phyloP scores from a whole-genome alignment of 768 basidiomycete genomes.

The Psilocybe tampanensis region DNA sequence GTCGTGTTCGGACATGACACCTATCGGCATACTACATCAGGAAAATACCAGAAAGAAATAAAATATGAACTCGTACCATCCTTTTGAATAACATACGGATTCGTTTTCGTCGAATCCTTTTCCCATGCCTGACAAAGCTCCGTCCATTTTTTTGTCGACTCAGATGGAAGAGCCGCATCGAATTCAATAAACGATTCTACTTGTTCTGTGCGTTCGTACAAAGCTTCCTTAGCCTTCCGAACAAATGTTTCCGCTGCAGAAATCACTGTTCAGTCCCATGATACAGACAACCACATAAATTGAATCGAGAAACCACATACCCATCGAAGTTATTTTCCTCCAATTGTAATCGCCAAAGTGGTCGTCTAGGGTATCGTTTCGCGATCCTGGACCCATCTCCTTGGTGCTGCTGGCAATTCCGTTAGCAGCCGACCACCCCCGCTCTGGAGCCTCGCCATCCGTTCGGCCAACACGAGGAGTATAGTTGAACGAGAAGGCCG shows the following conservation, averaged over 20 bases:
- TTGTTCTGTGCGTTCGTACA: no score
- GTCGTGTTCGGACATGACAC: neutral
- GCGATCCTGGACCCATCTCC: slow-evolving; percentile 35
- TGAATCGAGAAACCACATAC: slow-evolving; percentile 1
- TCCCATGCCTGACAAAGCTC: slow-evolving; percentile 15
- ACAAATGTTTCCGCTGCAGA: no score
- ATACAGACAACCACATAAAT: no score
- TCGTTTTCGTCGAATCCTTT: neutral
- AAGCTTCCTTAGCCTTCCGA: no score
- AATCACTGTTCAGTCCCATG: no score
- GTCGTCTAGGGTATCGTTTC: slow-evolving; percentile 28
- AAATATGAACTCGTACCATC: neutral
- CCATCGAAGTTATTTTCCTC: slow-evolving; percentile 20
- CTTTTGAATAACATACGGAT: slow-evolving; percentile 8
- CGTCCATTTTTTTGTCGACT: neutral
- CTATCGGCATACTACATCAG: no score
- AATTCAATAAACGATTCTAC: no score
- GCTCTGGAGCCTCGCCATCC: slow-evolving; percentile 37
- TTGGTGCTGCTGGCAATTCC: slow-evolving; percentile 24
- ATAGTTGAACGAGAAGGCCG: slow-evolving; percentile 25
- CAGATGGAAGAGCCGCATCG: no score
- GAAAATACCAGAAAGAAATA: no score
- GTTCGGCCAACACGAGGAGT: slow-evolving; percentile 25
- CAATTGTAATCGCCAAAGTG: slow-evolving; percentile 30
- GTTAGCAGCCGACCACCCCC: slow-evolving; percentile 33